Base-by-base conservation (phyloP, 148 eudicot species). In the Camellia sinensis region DNA sequence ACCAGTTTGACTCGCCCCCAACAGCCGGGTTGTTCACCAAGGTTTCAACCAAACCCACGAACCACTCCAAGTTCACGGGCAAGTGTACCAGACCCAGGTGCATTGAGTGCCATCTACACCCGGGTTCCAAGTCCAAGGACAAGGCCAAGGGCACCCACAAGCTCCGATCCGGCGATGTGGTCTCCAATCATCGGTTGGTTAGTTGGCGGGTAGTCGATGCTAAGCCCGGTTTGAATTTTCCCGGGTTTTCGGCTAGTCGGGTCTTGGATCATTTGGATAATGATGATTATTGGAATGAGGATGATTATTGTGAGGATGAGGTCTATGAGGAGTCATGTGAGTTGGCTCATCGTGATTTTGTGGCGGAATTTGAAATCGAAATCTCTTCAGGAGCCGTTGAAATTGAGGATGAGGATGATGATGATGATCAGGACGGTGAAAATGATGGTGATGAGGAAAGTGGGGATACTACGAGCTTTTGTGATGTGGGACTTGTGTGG, bases 11-110 rank as follows among this genome's bases (percentile, higher is more conserved):
- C 7, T 73, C 90, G 0, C 85, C 91, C 0, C 90, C 91, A 0
- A 88, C 92, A 0, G 91, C 92, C 8, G 98, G 97, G 5, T 3
- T 87, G n/a, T 94, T 92, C 82, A 78, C 89, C 61, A 84, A 81
- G 79, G 92, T 91, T 46, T 43, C 93, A 0, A 2, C 85, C 15
- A 91, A 93, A 80, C 98, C 98, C 45, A 92, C 89, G 6, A 95
- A 90, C 79, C 95, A 93, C 80, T 95, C 98, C 63, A 91, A 93
- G 82, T 91, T 88, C 80, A 91, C 98, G 1, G 91, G 97, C 3
- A 89, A 89, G 75, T 92, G 90, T n/a, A 85, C 83, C 41, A 82
- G 84, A 11, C 78, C 87, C 64, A 78, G 74, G 41, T 90, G 94
- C 80, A 0, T 50, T 14, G 80, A n/a, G 1, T 92, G 96, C 82